Evolutionary conservation across 2,329 filamentous ascomycete species (phyloP), one percentile per base, ranked within the genome.

Genomic region (Colletotrichum sp.): DNA sequence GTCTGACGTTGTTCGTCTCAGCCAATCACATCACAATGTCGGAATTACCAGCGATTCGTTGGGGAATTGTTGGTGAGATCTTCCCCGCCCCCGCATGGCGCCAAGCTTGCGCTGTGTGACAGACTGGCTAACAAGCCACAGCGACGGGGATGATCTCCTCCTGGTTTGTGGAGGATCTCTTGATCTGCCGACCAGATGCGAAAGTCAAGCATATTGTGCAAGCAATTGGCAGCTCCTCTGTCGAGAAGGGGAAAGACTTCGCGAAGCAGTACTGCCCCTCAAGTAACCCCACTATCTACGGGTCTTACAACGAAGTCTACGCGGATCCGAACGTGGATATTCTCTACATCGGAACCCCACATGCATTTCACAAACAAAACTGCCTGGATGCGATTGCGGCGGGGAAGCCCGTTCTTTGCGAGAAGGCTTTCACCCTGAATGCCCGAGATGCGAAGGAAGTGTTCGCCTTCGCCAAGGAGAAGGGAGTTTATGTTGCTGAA

Each of bases 261-360:
- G 84, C 82, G 19, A 77, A 81, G 9, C 85, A 84, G 75, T 78
- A 83, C 70, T 78, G 81, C 62, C 78, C 79, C 3, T 77, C 79
- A 52, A 68, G 78, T 25, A 71, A 72, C 8, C 85, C 86, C 4
- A 78, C 80, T 13, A 72, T 87, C 27, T 87, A 87, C 57, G 84
- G 82, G 6, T 84, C 80, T 64, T 88, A 89, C 69, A 78, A 81
- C 4, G 82, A 85, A 36, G 81, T 87, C 15, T 88, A 87, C 76
- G 78, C 79, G 27, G 86, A 88, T 72, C 81, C 84, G 0, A 73
- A 83, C 11, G 86, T 88, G 30, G 87, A 89, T 73, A 84, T 87
- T 25, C 80, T 89, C 61, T 88, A 89, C 79, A 86, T 89, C 55
- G 87, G 86, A 44, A 87, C 84, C 9, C 87, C 87, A 0, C 86